A percentile compares a stretch with the other conserved stretches of the same genome.
Conservation (phyloP, 108 stramenopile species). For the Cyclotella kingstonii region DNA sequence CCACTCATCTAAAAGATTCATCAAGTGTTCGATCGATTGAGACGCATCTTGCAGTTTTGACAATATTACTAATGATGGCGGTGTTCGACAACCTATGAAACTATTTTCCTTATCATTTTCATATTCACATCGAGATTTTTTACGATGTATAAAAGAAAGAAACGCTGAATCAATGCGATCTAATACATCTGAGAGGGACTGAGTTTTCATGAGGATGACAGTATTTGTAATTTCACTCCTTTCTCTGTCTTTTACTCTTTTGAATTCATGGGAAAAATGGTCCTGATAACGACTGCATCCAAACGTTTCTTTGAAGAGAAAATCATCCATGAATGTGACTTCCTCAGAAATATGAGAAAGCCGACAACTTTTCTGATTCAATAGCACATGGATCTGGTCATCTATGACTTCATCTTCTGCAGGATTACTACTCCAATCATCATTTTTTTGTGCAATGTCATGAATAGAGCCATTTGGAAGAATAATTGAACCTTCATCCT, state of each 20-base stretch:
- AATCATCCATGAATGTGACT: too few species aligned
- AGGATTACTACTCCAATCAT: background rate
- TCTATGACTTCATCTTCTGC: background rate
- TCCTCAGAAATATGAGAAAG: too few species aligned
- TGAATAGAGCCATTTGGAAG: too few species aligned
- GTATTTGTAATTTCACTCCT: background rate
- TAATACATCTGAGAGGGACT: slow-evolving; percentile 19
- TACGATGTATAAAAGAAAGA: slow-evolving; percentile 3
- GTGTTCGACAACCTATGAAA: slow-evolving; percentile 3
- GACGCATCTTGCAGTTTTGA: slow-evolving; percentile 10
- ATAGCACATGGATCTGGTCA: too few species aligned
- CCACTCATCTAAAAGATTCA: slow-evolving; percentile 32
- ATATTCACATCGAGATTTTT: background rate
- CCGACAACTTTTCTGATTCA: too few species aligned
- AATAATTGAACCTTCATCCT: slow-evolving; percentile 19
- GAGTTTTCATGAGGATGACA: background rate
- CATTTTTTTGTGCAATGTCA: background rate
- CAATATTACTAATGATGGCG: slow-evolving; percentile 26
- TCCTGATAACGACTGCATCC: too few species aligned
- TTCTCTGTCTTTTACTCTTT: background rate
- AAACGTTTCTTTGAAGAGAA: too few species aligned
- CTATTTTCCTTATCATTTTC: background rate
- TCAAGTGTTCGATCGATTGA: slow-evolving; percentile 29
- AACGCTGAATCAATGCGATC: slow-evolving; percentile 30
- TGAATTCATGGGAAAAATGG: background rate